Percentiles rank a stretch among this genome's conserved stretches.
These are phyloP conservation scores for Erythrophleum ivorense DNA, from an alignment of 331 rosid genomes.

Conservation along the genomic window DNA sequence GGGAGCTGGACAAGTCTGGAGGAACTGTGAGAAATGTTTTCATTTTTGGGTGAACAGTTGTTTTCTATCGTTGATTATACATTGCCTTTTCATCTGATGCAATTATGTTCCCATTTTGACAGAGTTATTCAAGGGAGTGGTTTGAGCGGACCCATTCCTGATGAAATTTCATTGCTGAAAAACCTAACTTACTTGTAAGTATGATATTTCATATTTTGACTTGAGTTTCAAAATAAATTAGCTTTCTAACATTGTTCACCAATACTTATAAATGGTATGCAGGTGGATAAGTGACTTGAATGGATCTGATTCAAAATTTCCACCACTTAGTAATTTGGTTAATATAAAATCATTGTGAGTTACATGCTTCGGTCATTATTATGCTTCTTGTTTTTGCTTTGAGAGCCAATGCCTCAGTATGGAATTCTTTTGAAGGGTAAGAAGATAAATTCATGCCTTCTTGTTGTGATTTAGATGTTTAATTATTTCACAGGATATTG, in stretches of 20 bases:
- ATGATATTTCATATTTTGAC: not conserved
- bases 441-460: too few species aligned
- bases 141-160: constrained; percentile 72
- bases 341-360: constrained; percentile 57
- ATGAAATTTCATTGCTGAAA: constrained; percentile 22
- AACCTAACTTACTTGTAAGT: constrained; percentile 61
- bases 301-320: constrained; percentile 29
- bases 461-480: too few species aligned
- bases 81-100: constrained; percentile 1
- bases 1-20: constrained; percentile 55
- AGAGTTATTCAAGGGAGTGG: constrained; percentile 73
- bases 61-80: constrained; percentile 7
- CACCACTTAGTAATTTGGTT: constrained; percentile 49
- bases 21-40: constrained; percentile 46
- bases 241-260: not conserved
- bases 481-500: constrained; percentile 50
- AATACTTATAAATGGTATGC: constrained; percentile 22
- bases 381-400: too few species aligned
- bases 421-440: not conserved
- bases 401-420: too few species aligned
- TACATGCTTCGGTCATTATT: constrained; percentile 1
- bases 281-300: constrained; percentile 36
- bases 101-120: constrained; percentile 15
- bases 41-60: not conserved
- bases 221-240: not conserved